These are phyloP conservation scores for Cercophora sp. DNA, from an alignment of 495 filamentous ascomycete genomes.

Conservation along the genomic window DNA sequence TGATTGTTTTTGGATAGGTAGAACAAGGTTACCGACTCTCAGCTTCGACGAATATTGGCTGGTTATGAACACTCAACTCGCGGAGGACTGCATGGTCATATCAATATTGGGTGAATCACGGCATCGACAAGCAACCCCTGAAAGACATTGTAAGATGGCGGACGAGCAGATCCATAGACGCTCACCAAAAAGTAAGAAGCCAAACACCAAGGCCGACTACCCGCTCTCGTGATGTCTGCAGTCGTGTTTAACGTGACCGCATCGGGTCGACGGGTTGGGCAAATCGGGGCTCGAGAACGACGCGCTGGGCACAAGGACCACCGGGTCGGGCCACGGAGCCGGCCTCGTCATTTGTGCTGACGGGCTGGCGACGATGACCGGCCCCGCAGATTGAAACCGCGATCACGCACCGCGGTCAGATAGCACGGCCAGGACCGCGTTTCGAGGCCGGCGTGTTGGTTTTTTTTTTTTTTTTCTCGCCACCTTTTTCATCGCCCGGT, in stretches of 20 bases:
- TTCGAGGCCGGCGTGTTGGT: neutral
- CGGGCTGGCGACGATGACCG: too few species aligned
- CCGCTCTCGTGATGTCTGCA: neutral
- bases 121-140: too few species aligned
- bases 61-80: neutral
- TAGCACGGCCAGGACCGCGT: neutral
- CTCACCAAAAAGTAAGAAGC: too few species aligned
- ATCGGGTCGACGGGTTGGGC: too few species aligned
- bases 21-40: neutral
- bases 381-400: too few species aligned
- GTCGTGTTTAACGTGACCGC: neutral
- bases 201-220: neutral
- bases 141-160: too few species aligned
- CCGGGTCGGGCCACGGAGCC: neutral
- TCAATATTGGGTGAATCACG: too few species aligned
- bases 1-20: neutral
- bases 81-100: neutral
- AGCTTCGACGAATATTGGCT: neutral
- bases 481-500: neutral
- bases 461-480: neutral
- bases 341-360: neutral
- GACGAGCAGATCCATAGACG: too few species aligned
- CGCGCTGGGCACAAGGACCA: neutral
- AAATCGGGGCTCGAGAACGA: conserved; percentile 1
- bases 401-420: neutral